Conservation (phyloP, 73 alveolate species). For the Chromera velia region DNA sequence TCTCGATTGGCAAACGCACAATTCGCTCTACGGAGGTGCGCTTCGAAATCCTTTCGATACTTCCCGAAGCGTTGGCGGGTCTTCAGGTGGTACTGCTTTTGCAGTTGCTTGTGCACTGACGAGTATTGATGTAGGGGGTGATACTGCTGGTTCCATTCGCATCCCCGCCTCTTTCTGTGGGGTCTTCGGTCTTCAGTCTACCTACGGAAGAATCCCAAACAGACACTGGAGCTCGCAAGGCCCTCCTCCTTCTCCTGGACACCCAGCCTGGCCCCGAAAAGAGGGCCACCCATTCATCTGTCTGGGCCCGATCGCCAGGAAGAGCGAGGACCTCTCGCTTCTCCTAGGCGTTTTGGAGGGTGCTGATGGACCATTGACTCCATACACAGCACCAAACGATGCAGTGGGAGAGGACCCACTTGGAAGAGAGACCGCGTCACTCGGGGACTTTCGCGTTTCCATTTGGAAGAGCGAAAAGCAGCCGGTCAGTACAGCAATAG, state of each 20-base stretch:
- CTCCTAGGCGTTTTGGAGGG: neutral
- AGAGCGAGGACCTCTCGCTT: conserved; percentile 4
- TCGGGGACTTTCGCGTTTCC: neutral
- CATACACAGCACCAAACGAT: neutral
- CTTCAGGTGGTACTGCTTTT: conserved; percentile 80
- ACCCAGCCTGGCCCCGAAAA: neutral
- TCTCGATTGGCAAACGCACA: conserved; percentile 56
- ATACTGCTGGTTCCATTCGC: conserved; percentile 71
- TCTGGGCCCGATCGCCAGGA: conserved; percentile 4
- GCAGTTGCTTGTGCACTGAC: conserved; percentile 54
- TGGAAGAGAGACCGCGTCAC: neutral
- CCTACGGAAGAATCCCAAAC: conserved; percentile 55
- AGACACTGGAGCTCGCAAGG: neutral
- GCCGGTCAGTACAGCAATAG: neutral
- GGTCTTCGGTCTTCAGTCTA: conserved; percentile 63
- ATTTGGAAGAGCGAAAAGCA: too few relatives aligned
- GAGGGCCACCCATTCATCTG: neutral
- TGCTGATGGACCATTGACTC: neutral
- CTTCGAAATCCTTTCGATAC: conserved; percentile 62
- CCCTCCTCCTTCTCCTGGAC: neutral
- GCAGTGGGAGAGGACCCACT: neutral
- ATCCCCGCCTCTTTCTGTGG: conserved; percentile 69
- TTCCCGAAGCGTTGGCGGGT: conserved; percentile 70
- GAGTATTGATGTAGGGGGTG: conserved; percentile 68
- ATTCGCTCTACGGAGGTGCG: conserved; percentile 59